A percentile compares a stretch with the other conserved stretches of the same genome.
These are phyloP conservation scores for Dentipellis sp. DNA, from an alignment of 768 basidiomycete genomes.

Conservation along the genomic window DNA sequence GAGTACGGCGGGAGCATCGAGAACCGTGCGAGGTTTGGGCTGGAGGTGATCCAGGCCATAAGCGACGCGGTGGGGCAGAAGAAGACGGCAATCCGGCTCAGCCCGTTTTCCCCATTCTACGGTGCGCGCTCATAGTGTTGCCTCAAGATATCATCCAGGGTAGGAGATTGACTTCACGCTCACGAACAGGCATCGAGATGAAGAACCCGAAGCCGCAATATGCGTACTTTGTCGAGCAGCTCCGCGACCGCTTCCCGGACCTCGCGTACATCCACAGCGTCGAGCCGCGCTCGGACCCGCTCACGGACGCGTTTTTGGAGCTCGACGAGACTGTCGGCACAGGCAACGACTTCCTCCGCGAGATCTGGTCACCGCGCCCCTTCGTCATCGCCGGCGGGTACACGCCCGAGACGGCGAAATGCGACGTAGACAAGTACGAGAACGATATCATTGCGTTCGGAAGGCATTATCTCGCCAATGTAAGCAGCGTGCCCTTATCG, in stretches of 20 bases:
- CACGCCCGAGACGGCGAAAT: slow-evolving; percentile 11
- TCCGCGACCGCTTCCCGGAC: slow-evolving; percentile 16
- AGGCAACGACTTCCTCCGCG: slow-evolving; percentile 13
- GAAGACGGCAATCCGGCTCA: not conserved
- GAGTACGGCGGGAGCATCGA: slow-evolving; percentile 1
- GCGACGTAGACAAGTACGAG: slow-evolving; percentile 9
- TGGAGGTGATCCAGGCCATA: not conserved
- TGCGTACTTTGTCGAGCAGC: slow-evolving; percentile 15
- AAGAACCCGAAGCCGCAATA: slow-evolving; percentile 17
- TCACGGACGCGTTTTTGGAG: not conserved
- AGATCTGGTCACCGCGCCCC: slow-evolving; percentile 17
- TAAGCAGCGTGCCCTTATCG: not conserved
- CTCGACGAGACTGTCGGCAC: not conserved
- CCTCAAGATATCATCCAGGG: too few relatives aligned
- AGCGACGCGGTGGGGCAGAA: not conserved
- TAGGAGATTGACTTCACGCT: not conserved
- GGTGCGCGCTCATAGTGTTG: too few relatives aligned
- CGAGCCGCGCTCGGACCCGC: not conserved
- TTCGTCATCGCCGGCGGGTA: slow-evolving; percentile 20
- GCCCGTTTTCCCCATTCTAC: not conserved
- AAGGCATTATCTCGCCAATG: not conserved
- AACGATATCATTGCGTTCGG: not conserved
- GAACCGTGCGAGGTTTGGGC: not conserved
- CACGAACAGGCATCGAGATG: slow-evolving; percentile 1
- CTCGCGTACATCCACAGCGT: not conserved